Evolutionary conservation across 768 basidiomycete species (phyloP).

Genomic region (Lactifluus rugatus): DNA sequence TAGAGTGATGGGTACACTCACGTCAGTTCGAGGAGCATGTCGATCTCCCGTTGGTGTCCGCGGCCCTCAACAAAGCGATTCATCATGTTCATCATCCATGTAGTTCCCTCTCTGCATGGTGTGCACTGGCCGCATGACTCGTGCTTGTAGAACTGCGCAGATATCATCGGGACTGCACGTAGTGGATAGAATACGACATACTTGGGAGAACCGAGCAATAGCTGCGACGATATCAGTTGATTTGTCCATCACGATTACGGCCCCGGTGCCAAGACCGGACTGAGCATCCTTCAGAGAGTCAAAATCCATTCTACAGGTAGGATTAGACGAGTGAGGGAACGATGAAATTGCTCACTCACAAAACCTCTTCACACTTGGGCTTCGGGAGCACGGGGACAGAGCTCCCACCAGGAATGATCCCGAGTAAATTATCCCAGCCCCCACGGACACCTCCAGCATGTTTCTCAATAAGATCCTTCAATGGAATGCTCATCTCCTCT

Average conservation of each 20-base stretch:
- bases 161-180: neutral
- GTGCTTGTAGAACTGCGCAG: slow-evolving; percentile 6
- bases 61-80: slow-evolving; percentile 89
- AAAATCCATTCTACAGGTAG: slow-evolving; percentile 75
- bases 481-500: slow-evolving; percentile 97
- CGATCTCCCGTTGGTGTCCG: slow-evolving; percentile 87
- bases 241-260: slow-evolving; percentile 99
- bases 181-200: slow-evolving; percentile 20
- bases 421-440: slow-evolving; percentile 94
- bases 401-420: slow-evolving; percentile 92
- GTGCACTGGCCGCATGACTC: slow-evolving; percentile 70
- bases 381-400: slow-evolving; percentile 91
- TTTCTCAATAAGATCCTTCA: slow-evolving; percentile 90
- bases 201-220: slow-evolving; percentile 87
- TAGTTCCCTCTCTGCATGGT: slow-evolving; percentile 89
- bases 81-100: slow-evolving; percentile 99
- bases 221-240: slow-evolving; percentile 89
- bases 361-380: slow-evolving; percentile 71
- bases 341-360: slow-evolving; percentile 46
- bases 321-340: neutral
- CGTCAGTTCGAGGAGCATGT: slow-evolving; percentile 96
- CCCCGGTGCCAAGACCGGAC: slow-evolving; percentile 95
- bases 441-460: slow-evolving; percentile 93
- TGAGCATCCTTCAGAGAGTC: slow-evolving; percentile 91
- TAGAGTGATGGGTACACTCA: slow-evolving; percentile 28